Percentiles rank a stretch among this genome's conserved stretches.
phyloP scores from a whole-genome alignment of 805 yeast genomes.

The Cyberlindnera xylosilytica region DNA sequence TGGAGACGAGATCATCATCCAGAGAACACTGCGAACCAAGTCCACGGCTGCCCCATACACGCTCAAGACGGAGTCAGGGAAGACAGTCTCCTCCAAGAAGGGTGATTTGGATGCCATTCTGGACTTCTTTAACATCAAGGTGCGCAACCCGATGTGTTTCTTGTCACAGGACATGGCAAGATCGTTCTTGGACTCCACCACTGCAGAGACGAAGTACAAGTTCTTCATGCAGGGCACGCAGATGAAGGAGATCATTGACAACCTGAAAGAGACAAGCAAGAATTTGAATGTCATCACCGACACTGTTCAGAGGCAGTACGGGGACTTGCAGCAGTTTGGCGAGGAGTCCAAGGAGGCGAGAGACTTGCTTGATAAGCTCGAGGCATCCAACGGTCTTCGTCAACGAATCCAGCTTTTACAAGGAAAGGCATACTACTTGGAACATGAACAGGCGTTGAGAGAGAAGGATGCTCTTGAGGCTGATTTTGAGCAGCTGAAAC shows the following conservation, averaged over 20 bases:
- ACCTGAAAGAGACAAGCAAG: constrained; percentile 41
- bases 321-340: constrained; percentile 37
- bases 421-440: constrained; percentile 50
- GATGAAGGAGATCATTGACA: constrained; percentile 58
- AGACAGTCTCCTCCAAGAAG: constrained; percentile 56
- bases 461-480: constrained; percentile 9
- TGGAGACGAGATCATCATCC: constrained; percentile 69
- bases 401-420: constrained; percentile 37
- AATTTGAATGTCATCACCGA: constrained; percentile 36
- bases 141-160: constrained; percentile 89
- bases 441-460: constrained; percentile 25
- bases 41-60: constrained; percentile 51
- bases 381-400: constrained; percentile 39
- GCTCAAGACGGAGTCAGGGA: constrained; percentile 50
- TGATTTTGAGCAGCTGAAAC: neutral
- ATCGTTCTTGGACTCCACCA: constrained; percentile 77
- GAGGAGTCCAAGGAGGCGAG: constrained; percentile 41
- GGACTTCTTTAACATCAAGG: constrained; percentile 67
- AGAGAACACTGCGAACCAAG: constrained; percentile 55
- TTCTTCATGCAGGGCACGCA: constrained; percentile 81
- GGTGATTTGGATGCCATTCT: constrained; percentile 65
- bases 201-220: constrained; percentile 67
- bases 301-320: constrained; percentile 36
- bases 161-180: constrained; percentile 93
- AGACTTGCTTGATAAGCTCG: constrained; percentile 36